These are phyloP conservation scores for Phialophora chinensis DNA, from an alignment of 2,329 filamentous ascomycete genomes.

Conservation along the genomic window DNA sequence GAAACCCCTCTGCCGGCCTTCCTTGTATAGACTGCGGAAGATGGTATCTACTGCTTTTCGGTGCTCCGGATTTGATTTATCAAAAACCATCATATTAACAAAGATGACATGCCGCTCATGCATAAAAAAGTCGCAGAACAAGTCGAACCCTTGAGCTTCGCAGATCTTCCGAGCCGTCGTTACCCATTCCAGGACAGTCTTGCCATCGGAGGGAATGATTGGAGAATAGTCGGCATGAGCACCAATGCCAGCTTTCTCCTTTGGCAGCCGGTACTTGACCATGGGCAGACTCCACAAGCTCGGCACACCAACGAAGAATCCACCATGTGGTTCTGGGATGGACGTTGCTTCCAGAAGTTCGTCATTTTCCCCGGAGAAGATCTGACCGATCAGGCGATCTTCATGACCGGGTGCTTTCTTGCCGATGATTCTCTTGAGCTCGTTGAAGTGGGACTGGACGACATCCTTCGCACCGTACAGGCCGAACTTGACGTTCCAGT, in stretches of 20 bases:
- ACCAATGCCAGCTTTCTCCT: slow-evolving; percentile 27
- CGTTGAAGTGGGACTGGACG: slow-evolving; percentile 32
- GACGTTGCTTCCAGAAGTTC: slow-evolving; percentile 30
- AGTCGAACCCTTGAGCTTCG: slow-evolving; percentile 30
- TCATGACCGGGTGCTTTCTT: slow-evolving; percentile 23
- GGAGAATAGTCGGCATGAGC: slow-evolving; percentile 34
- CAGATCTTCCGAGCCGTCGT: slow-evolving; percentile 24
- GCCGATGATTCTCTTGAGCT: slow-evolving; percentile 29
- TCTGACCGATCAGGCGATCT: slow-evolving; percentile 27
- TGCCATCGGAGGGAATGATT: slow-evolving; percentile 32
- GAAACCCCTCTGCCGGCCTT: slow-evolving; percentile 30
- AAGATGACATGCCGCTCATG: slow-evolving; percentile 35
- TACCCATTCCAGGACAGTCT: slow-evolving; percentile 32
- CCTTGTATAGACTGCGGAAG: slow-evolving; percentile 27
- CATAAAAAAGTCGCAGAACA: slow-evolving; percentile 37
- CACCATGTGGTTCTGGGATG: slow-evolving; percentile 31
- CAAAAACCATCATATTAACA: slow-evolving; percentile 35
- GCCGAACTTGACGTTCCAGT: slow-evolving; percentile 34
- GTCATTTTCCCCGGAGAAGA: slow-evolving; percentile 30
- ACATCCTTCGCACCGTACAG: slow-evolving; percentile 31
- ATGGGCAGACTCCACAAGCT: slow-evolving; percentile 35
- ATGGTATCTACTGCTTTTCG: slow-evolving; percentile 27
- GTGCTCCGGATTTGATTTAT: slow-evolving; percentile 30
- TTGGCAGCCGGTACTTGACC: slow-evolving; percentile 30
- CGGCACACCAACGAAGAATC: slow-evolving; percentile 34